These are phyloP conservation scores for Phialemonium atrogriseum DNA, from an alignment of 2,329 filamentous ascomycete genomes.

Conservation along the genomic window DNA sequence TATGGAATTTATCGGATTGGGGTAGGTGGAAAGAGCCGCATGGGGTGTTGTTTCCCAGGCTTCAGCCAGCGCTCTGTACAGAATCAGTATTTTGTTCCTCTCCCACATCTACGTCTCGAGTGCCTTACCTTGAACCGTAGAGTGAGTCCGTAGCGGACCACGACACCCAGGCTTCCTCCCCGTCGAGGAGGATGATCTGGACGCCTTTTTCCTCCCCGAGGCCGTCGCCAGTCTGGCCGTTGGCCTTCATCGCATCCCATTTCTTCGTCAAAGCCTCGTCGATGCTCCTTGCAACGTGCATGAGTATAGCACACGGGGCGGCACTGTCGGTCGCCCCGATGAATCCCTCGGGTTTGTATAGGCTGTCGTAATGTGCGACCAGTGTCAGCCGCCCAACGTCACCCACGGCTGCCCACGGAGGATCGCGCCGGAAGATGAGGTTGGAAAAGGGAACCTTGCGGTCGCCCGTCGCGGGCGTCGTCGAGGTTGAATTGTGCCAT, in stretches of 20 bases:
- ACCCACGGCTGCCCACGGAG: constrained; percentile 67
- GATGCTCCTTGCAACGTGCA: constrained; percentile 76
- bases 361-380: constrained; percentile 90
- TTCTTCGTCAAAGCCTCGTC: constrained; percentile 73
- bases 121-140: constrained; percentile 69
- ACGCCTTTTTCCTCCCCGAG: constrained; percentile 74
- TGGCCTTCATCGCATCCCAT: constrained; percentile 64
- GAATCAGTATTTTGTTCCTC: constrained; percentile 1
- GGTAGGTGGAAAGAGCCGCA: constrained; percentile 64
- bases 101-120: neutral
- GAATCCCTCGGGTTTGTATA: constrained; percentile 73
- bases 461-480: constrained; percentile 66
- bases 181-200: constrained; percentile 84
- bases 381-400: constrained; percentile 76
- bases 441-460: constrained; percentile 76
- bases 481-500: constrained; percentile 85
- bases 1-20: constrained; percentile 68
- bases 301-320: constrained; percentile 85
- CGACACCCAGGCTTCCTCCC: constrained; percentile 79
- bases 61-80: constrained; percentile 58
- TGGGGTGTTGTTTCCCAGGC: constrained; percentile 68
- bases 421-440: constrained; percentile 78
- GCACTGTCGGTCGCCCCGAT: constrained; percentile 92
- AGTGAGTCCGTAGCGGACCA: constrained; percentile 81
- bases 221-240: constrained; percentile 40